These are phyloP conservation scores for Cyanidioschyzon merolae DNA, from an alignment of 23 red algal genomes.

Conservation along the genomic window DNA sequence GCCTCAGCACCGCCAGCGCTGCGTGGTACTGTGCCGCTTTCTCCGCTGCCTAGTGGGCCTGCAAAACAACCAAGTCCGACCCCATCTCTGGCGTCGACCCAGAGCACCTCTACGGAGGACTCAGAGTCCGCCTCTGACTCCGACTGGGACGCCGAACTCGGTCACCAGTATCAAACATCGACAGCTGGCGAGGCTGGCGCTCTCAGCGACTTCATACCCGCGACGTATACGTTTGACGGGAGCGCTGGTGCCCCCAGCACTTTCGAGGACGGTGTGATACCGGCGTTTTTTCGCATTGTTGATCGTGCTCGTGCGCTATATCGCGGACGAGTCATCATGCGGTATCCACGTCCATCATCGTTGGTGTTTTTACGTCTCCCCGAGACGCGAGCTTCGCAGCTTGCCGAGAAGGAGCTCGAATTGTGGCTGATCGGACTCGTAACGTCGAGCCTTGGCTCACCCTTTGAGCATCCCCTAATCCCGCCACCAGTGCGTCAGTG, in stretches of 20 bases:
- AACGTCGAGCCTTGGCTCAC: not conserved
- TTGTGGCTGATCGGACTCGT: not conserved
- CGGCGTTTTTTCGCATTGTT: constrained; percentile 9
- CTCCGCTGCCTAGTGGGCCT: too few relatives aligned
- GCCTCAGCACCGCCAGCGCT: too few relatives aligned
- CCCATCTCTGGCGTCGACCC: too few relatives aligned
- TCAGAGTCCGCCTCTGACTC: constrained; percentile 5
- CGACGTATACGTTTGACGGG: not conserved
- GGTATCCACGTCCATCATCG: not conserved
- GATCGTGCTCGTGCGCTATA: constrained; percentile 1
- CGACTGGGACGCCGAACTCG: not conserved
- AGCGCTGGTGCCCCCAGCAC: not conserved
- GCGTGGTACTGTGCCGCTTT: too few relatives aligned
- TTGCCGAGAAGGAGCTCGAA: constrained; percentile 9
- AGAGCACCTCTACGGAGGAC: too few relatives aligned
- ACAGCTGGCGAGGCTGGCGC: not conserved
- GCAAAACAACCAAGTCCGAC: too few relatives aligned
- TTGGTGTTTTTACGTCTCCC: not conserved
- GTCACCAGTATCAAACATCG: not conserved
- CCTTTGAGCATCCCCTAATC: not conserved
- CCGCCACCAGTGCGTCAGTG: not conserved
- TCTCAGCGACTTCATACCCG: not conserved
- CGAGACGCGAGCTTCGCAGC: not conserved
- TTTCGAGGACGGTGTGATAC: not conserved
- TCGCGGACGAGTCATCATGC: not conserved